These are phyloP conservation scores for Lippia alba DNA, from an alignment of 305 asterid species.

Conservation along the genomic window DNA sequence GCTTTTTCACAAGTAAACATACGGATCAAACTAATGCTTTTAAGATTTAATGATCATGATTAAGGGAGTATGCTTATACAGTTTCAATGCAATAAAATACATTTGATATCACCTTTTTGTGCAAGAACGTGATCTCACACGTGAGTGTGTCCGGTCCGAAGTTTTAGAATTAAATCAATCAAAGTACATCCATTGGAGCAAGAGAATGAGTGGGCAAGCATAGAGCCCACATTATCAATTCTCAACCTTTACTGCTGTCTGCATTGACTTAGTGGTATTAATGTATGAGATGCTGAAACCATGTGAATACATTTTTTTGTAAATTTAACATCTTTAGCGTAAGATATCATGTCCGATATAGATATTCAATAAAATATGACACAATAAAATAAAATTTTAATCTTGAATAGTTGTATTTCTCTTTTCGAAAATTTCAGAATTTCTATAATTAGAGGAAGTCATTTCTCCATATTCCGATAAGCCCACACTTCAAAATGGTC, in stretches of 20 bases:
- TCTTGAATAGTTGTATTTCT: no score
- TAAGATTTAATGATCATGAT: background rate
- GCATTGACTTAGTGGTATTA: conserved; percentile 34
- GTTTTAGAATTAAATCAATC: background rate
- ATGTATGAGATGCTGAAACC: background rate
- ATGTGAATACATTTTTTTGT: no score
- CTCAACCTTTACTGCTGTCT: conserved; percentile 20
- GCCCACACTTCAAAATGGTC: no score
- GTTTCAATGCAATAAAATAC: conserved; percentile 3
- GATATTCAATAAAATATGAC: no score
- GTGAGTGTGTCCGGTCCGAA: background rate
- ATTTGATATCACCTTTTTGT: background rate
- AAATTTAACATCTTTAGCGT: no score
- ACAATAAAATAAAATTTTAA: no score
- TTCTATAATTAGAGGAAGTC: background rate
- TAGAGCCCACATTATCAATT: conserved; percentile 32
- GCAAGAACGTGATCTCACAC: conserved; percentile 10
- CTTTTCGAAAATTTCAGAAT: conserved; percentile 24
- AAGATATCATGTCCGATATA: no score
- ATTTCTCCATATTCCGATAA: no score
- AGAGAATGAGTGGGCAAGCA: background rate
- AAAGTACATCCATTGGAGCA: no score
- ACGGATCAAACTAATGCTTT: no score
- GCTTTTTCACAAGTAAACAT: background rate
- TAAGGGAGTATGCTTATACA: background rate